Evolutionary conservation across 306 rosid genomes (phyloP), one percentile per base, ranked within the genome.

Genomic region (Ziziphus jujuba): DNA sequence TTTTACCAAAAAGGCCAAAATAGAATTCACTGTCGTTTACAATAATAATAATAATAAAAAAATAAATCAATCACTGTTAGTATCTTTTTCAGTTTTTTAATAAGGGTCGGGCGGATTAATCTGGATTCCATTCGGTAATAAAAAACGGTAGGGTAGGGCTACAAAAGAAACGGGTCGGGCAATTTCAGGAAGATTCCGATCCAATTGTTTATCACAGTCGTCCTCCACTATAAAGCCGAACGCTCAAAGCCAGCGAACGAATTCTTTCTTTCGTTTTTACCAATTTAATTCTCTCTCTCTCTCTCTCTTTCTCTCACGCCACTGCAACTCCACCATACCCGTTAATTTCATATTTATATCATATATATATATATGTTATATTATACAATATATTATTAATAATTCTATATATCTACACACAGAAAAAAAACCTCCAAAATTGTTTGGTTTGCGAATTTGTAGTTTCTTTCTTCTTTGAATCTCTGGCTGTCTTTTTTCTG

Each of bases 121-220:
- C 23, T 5, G 17, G 3, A 33, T 21, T 38, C 51, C 19, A 38
- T 4, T n/a, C 36, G 6, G 15, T 1, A 7, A 6, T 10, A 5
- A 33, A 15, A 17, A 3, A 20, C 31, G 33, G 51, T 22, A 70
- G 66, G 77, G 60, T 77, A 81, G 85, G 85, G 79, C 69, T 81
- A 56, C 65, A n/a, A 4, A 8, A 33, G 4, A 22, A 12, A 6
- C 71, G 82, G 85, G 79, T 77, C 82, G 79, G 77, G 40, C 43
- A 47, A 0, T 69, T 13, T 63, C 77, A 55, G 38, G 75, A 79
- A 79, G 23, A 55, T 63, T 76, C 71, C 45, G 33, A 69, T 40
- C 63, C 75, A 19, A 28, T n/a, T 59, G 23, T 49, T 17, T n/a
- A n/a, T 28, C 63, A 4, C 62, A 10, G 15, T 3, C 14, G 45